phyloP scores from a whole-genome alignment of 2,329 filamentous ascomycete genomes.

The Aspergillus fumigatus region DNA sequence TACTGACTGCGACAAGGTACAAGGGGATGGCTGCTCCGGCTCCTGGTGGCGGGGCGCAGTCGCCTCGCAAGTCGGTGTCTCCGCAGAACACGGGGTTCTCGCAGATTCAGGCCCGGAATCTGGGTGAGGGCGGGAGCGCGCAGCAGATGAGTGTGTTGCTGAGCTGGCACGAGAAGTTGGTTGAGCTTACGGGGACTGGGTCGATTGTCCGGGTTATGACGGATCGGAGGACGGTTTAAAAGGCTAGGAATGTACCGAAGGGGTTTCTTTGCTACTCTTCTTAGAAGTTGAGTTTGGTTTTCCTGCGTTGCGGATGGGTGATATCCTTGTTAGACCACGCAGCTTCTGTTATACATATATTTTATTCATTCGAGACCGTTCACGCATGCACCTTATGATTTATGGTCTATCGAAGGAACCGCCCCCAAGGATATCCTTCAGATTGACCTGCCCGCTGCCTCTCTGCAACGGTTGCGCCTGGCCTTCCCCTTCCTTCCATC shows the following conservation, averaged over 20 bases:
- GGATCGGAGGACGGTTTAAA: conserved; percentile 81
- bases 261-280: neutral
- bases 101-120: conserved; percentile 60
- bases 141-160: conserved; percentile 93
- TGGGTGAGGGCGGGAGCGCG: conserved; percentile 65
- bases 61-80: conserved; percentile 52
- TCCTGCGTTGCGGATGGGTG: conserved; percentile 1
- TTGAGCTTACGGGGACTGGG: conserved; percentile 86
- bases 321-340: conserved; percentile 11
- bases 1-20: conserved; percentile 54
- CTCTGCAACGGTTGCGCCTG: conserved; percentile 76
- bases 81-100: conserved; percentile 86
- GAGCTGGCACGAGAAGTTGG: conserved; percentile 98
- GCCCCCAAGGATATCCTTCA: conserved; percentile 71
- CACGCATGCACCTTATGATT: neutral
- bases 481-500: conserved; percentile 80
- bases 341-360: conserved; percentile 13
- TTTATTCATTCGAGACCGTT: neutral
- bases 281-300: neutral
- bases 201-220: conserved; percentile 95
- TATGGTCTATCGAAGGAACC: conserved; percentile 32
- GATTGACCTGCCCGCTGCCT: conserved; percentile 79
- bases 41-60: conserved; percentile 39
- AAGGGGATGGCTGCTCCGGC: conserved; percentile 70
- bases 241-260: neutral